These are phyloP conservation scores for Mortierella claussenii DNA, from an alignment of 192 early-diverging fungal species.

Conservation along the genomic window DNA sequence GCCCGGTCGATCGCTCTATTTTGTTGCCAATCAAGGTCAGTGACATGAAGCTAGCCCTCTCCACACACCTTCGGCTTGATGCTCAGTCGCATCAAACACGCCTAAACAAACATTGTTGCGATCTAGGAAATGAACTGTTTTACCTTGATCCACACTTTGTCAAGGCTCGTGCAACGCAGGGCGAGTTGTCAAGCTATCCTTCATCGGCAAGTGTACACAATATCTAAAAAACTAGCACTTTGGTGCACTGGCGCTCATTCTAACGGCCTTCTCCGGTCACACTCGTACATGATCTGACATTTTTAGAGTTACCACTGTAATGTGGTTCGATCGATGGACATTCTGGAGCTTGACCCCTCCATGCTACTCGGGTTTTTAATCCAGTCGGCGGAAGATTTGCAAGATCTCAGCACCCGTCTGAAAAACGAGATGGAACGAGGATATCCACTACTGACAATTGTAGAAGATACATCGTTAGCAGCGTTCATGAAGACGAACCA, in stretches of 20 bases:
- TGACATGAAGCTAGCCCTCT: no score
- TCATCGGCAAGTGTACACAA: conserved; percentile 21
- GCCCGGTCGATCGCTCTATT: conserved; percentile 54
- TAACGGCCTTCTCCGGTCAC: neutral
- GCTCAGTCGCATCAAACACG: no score
- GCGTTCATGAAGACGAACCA: no score
- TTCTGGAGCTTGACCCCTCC: conserved; percentile 54
- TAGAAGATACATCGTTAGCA: conserved; percentile 13
- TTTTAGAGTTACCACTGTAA: conserved; percentile 54
- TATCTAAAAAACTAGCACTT: neutral
- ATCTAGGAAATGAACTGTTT: conserved; percentile 48
- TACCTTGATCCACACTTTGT: conserved; percentile 57
- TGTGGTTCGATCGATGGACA: conserved; percentile 51
- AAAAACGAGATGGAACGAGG: conserved; percentile 30
- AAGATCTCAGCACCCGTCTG: conserved; percentile 25
- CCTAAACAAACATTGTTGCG: neutral
- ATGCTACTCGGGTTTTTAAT: conserved; percentile 59
- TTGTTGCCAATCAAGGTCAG: conserved; percentile 57
- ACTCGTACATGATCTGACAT: neutral
- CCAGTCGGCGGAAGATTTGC: conserved; percentile 34
- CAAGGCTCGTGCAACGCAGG: conserved; percentile 44
- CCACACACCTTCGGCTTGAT: no score
- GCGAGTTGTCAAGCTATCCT: conserved; percentile 25
- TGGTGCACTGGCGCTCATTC: neutral
- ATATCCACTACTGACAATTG: conserved; percentile 22